Base-by-base conservation (phyloP, 2,329 filamentous ascomycete species). In the Trichocomaceae sp. region DNA sequence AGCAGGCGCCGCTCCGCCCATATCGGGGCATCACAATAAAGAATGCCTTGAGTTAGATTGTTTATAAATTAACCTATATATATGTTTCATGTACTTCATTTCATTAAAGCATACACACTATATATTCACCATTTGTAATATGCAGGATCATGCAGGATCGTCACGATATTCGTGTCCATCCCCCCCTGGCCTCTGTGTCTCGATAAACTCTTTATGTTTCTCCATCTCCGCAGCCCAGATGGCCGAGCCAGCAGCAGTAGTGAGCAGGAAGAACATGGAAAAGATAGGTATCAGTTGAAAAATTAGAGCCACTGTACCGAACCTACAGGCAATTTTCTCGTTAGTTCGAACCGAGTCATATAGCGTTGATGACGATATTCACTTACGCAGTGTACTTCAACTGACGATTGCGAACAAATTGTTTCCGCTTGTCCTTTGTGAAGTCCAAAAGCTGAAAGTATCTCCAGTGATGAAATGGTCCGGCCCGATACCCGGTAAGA, bases 201-300 rank as follows among this genome's bases (percentile, higher is more conserved):
- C 64, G 41, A 68, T 58, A 48, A 59, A 55, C 46, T 65, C 63
- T 29, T 68, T 72, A 61, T 81, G 75, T 52, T 82, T 77, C 70
- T 97, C 91, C 50, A 96, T 73, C 60, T 86, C 83, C 1, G 85
- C 85, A 1, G 84, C 88, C 91, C 92, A 97, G 35, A 97, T 75
- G 1, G 90, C 92, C 44, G 88, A 86, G 2, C 92, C 93, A 19
- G 84, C 83, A 1, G 91, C 87, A 2, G 88, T 90, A 0, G 92
- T 96, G 61, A 99, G 74, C 39, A 97, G 78, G 69, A 97, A 96
- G 67, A 97, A 84, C 79, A 99, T 95, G n/a, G 88, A 95, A 48
- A 96, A 72, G 12, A 92, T 79, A 1, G 93, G 93, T 8, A 96
- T 79, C n/a, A 97, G 79, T 72, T 96, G 89, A 26, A 97, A 72